phyloP scores from a whole-genome alignment of 1,284 basidiomycete species.

The Malassezia vespertilionis region DNA sequence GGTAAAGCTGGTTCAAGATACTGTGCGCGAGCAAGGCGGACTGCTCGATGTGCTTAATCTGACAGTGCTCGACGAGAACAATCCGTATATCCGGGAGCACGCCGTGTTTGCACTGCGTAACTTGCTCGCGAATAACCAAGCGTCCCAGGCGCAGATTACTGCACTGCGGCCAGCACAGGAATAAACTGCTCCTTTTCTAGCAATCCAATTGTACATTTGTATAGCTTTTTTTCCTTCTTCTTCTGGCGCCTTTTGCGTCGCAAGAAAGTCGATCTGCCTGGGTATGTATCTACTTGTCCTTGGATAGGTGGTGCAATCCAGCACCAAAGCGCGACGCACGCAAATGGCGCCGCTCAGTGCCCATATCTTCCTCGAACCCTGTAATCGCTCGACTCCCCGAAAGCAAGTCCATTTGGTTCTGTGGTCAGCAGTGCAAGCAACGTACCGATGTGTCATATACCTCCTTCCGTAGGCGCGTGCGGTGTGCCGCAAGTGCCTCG shows the following conservation, averaged over 20 bases:
- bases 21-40: constrained; percentile 28
- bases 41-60: constrained; percentile 35
- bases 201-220: too few species aligned
- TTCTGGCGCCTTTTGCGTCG: too few species aligned
- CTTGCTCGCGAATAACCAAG: constrained; percentile 28
- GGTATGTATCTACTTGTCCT: not conserved
- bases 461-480: constrained; percentile 2
- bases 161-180: constrained; percentile 22
- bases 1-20: constrained; percentile 26
- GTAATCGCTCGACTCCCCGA: constrained; percentile 2
- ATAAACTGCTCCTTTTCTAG: too few species aligned
- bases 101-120: constrained; percentile 40
- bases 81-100: constrained; percentile 41
- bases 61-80: constrained; percentile 38
- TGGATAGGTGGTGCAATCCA: constrained; percentile 9
- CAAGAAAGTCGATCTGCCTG: too few species aligned
- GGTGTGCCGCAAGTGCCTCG: constrained; percentile 5
- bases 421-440: not conserved
- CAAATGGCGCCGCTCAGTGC: constrained; percentile 8
- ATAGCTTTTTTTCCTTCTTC: too few species aligned
- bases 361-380: constrained; percentile 12
- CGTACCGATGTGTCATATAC: not conserved
- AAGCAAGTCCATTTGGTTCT: constrained; percentile 8
- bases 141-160: constrained; percentile 28
- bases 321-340: constrained; percentile 17